These are phyloP conservation scores for Cokeromyces recurvatus DNA, from an alignment of 371 early-diverging fungal genomes.

Conservation along the genomic window DNA sequence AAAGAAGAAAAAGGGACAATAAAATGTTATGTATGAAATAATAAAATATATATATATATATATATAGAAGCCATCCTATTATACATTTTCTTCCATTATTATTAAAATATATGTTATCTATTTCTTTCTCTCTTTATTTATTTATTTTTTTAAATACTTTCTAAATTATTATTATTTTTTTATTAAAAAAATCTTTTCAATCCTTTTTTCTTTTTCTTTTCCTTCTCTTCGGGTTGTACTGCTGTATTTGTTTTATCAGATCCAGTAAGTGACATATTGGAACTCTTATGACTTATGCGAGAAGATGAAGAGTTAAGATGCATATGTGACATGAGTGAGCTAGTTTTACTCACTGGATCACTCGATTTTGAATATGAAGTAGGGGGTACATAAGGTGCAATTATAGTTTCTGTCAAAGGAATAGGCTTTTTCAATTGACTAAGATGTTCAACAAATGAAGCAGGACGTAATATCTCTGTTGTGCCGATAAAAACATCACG, in stretches of 20 bases:
- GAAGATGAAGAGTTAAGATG: slow-evolving; percentile 6
- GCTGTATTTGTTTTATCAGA: not conserved
- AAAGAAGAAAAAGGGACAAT: slow-evolving; percentile 2
- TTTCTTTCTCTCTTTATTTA: too few relatives aligned
- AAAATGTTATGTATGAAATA: not conserved
- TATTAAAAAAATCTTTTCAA: slow-evolving; percentile 34
- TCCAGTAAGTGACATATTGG: slow-evolving; percentile 6
- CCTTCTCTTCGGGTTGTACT: slow-evolving; percentile 11
- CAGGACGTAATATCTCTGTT: slow-evolving; percentile 73
- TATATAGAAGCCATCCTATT: too few relatives aligned
- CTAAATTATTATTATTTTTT: too few relatives aligned
- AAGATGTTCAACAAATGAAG: slow-evolving; percentile 65
- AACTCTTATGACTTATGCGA: slow-evolving; percentile 11
- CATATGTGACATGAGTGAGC: slow-evolving; percentile 19
- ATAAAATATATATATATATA: slow-evolving; percentile 1
- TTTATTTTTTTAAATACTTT: too few relatives aligned
- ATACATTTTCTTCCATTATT: not conserved
- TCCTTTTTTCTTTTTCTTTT: slow-evolving; percentile 47
- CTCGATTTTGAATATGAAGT: slow-evolving; percentile 18
- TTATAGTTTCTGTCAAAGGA: slow-evolving; percentile 17
- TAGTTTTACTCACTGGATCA: slow-evolving; percentile 11
- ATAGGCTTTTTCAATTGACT: slow-evolving; percentile 36
- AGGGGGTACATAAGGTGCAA: slow-evolving; percentile 41
- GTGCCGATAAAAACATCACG: slow-evolving; percentile 84
- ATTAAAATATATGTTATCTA: not conserved